Evolutionary conservation across 2,329 filamentous ascomycete genomes (phyloP).

Genomic region (Microcyclospora tardicrescens): DNA sequence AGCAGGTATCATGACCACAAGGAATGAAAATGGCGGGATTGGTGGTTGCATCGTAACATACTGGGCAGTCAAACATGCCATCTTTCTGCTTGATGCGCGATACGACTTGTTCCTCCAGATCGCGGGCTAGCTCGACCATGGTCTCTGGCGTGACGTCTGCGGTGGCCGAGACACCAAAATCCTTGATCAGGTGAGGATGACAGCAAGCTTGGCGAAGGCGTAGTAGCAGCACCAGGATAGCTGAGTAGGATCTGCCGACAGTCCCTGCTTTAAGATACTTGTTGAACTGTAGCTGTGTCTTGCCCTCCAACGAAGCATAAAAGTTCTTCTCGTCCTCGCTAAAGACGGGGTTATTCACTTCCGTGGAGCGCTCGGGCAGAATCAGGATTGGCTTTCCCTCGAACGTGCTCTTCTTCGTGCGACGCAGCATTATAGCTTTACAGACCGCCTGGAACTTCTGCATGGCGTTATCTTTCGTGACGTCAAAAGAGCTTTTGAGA

Average conservation of each 20-base stretch:
- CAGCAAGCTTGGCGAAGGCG: constrained; percentile 72
- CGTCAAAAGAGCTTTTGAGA: constrained; percentile 31
- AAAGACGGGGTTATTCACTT: constrained; percentile 51
- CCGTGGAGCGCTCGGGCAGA: constrained; percentile 52
- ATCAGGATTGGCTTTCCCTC: constrained; percentile 64
- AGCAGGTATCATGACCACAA: constrained; percentile 70
- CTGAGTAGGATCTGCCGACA: constrained; percentile 61
- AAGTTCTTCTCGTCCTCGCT: constrained; percentile 50
- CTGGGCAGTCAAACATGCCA: constrained; percentile 59
- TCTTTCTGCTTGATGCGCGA: constrained; percentile 49
- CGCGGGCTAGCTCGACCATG: constrained; percentile 49
- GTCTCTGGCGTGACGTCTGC: constrained; percentile 40
- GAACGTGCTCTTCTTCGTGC: constrained; percentile 66
- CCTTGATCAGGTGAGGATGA: constrained; percentile 58
- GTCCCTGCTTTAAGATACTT: constrained; percentile 58
- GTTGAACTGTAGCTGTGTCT: constrained; percentile 60
- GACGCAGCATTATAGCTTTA: constrained; percentile 67
- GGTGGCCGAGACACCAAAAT: constrained; percentile 44
- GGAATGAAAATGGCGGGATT: constrained; percentile 70
- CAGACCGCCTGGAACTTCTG: constrained; percentile 58
- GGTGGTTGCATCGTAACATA: constrained; percentile 63
- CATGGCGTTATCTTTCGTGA: constrained; percentile 42
- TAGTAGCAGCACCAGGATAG: constrained; percentile 65
- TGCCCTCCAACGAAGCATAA: constrained; percentile 53
- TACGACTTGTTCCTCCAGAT: constrained; percentile 48